Base-by-base conservation (phyloP, 2,329 filamentous ascomycete genomes). In the Penicillium sp. region DNA sequence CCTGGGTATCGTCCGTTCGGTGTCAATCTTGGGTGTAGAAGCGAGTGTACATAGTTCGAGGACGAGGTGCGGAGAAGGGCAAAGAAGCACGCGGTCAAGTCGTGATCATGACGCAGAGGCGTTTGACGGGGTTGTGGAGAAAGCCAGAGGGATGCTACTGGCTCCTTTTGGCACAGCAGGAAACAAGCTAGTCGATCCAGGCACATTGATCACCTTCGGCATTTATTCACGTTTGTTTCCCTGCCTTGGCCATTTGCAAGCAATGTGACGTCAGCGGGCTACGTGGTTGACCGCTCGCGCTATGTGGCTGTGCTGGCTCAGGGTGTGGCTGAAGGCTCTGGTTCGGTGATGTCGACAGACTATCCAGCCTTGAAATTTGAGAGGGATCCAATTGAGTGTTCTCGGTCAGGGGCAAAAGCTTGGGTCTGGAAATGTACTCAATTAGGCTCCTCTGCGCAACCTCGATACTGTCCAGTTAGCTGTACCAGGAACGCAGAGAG, bases 391-490 rank as follows among this genome's bases (percentile, higher is more conserved):
- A 31, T 31, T 11, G 31, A 31, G 31, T 10, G 8, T 31, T 31
- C 31, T 31, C 31, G 6, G 31, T 31, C 31, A 31, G 10, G 31
- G 31, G 25, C 6, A 28, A 8, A 31, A 31, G 31, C 31, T 31
- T 8, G 31, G 31, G 7, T 31, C 31, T 31, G 31, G 7, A 8
- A 31, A 31, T 8, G 8, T 31, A 31, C 6, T 31, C 31, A 31
- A 31, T 8, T 31, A 0, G 69, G 84, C 1, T 85, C n/a, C 20
- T 42, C 17, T 14, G 10, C 39, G 39, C 4, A 22, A 42, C 10
- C 11, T 12, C 39, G 17, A 17, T 22, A 5, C 7, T 10, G 31
- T 31, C 8, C 31, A 1, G 1, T 31, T 8, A 8, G 31, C 8
- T 31, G 31, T 10, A 31, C 31, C 8, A 5, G 8, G 31, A 5